Percentiles rank a stretch among this genome's conserved stretches.
phyloP scores from a whole-genome alignment of 2,329 filamentous ascomycete species.

The Teratosphaeria gauchensis region DNA sequence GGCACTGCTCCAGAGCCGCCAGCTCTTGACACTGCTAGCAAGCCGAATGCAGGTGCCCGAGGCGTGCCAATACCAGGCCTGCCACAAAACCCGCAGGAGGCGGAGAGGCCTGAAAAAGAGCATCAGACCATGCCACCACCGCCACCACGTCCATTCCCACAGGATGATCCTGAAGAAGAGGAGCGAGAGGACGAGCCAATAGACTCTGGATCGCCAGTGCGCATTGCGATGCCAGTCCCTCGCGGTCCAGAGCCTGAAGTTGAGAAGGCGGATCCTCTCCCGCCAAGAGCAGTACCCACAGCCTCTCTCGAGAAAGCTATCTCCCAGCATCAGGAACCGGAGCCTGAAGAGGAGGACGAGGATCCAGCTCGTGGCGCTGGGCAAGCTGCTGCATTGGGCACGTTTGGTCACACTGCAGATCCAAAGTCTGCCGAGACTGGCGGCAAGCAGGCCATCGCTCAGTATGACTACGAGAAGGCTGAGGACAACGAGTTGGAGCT shows the following conservation, averaged over 20 bases:
- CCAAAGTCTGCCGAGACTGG: slow-evolving; percentile 32
- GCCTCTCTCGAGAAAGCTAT: slow-evolving; percentile 53
- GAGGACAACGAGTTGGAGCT: slow-evolving; percentile 96
- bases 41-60: slow-evolving; percentile 53
- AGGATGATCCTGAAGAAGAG: slow-evolving; percentile 19
- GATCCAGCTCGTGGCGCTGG: slow-evolving; percentile 45
- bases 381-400: slow-evolving; percentile 34
- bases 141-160: slow-evolving; percentile 29
- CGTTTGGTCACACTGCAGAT: slow-evolving; percentile 35
- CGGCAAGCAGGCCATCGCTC: slow-evolving; percentile 65
- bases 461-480: slow-evolving; percentile 95
- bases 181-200: slow-evolving; percentile 30
- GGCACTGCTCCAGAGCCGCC: slow-evolving; percentile 43
- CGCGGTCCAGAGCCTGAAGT: slow-evolving; percentile 44
- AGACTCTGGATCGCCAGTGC: slow-evolving; percentile 62
- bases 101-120: slow-evolving; percentile 47
- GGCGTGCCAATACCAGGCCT: slow-evolving; percentile 73
- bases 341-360: slow-evolving; percentile 52
- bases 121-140: slow-evolving; percentile 37
- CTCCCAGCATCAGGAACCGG: slow-evolving; percentile 54
- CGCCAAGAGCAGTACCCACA: slow-evolving; percentile 50
- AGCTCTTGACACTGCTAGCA: slow-evolving; percentile 56
- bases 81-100: slow-evolving; percentile 43
- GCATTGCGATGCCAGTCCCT: slow-evolving; percentile 74
- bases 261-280: slow-evolving; percentile 42